phyloP scores from a whole-genome alignment of 169 alveolate species.

The Cryptosporidium meleagridis region DNA sequence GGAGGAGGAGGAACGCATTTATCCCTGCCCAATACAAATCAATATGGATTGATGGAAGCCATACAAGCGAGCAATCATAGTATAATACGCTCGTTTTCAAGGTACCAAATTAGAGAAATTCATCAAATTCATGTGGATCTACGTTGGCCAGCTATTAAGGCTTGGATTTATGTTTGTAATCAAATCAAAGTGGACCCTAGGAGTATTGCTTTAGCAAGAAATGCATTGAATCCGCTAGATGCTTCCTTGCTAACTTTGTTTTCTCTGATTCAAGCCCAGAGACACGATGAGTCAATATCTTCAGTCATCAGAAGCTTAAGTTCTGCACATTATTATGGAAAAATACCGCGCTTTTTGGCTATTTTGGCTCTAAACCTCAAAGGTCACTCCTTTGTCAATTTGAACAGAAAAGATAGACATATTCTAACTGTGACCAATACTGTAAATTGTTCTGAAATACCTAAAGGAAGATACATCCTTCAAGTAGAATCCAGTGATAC shows the following conservation, averaged over 20 bases:
- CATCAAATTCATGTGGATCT: conserved; percentile 45
- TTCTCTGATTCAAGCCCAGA: conserved; percentile 11
- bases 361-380: conserved; percentile 1
- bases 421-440: conserved; percentile 1
- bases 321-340: conserved; percentile 8
- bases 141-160: conserved; percentile 59
- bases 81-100: conserved; percentile 26
- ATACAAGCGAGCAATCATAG: neutral
- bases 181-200: conserved; percentile 52
- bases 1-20: neutral
- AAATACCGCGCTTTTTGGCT: neutral
- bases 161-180: conserved; percentile 49
- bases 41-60: neutral
- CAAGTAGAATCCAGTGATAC: neutral
- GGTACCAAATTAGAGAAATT: conserved; percentile 6
- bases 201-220: conserved; percentile 38
- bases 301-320: neutral
- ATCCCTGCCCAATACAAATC: neutral
- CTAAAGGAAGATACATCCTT: conserved; percentile 12
- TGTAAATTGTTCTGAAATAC: neutral
- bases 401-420: neutral
- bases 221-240: conserved; percentile 2
- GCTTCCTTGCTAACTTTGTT: conserved; percentile 29
- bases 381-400: conserved; percentile 10
- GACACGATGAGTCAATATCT: neutral